Conservation (phyloP, 2,329 filamentous ascomycete species). For the Fusarium mangiferae region DNA sequence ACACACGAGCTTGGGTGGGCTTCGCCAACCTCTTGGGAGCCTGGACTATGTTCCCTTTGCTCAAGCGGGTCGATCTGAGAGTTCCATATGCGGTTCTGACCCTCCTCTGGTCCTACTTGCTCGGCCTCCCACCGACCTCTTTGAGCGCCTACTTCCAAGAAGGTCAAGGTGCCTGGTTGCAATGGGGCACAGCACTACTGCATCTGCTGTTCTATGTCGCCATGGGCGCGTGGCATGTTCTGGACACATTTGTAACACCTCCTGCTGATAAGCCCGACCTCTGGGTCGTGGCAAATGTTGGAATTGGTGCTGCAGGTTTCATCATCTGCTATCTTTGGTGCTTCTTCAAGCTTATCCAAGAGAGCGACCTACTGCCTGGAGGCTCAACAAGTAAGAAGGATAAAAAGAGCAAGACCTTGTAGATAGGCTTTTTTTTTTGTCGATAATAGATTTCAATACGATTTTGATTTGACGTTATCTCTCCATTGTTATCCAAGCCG, state of each 20-base stretch:
- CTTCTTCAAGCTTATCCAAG: constrained; percentile 71
- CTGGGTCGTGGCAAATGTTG: constrained; percentile 92
- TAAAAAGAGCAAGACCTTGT: constrained; percentile 48
- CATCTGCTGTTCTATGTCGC: constrained; percentile 80
- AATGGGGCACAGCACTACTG: constrained; percentile 71
- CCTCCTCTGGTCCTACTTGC: constrained; percentile 88
- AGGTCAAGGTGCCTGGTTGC: constrained; percentile 46
- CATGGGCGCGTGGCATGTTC: constrained; percentile 85
- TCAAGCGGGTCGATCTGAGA: constrained; percentile 83
- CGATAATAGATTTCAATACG: neutral
- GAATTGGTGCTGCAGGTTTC: constrained; percentile 87
- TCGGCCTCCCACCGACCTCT: constrained; percentile 85
- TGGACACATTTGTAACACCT: constrained; percentile 74
- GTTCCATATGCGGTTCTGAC: constrained; percentile 88
- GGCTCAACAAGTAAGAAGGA: constrained; percentile 42
- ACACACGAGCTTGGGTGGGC: constrained; percentile 89
- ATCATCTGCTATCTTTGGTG: constrained; percentile 93
- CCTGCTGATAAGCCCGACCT: constrained; percentile 86
- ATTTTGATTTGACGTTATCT: neutral
- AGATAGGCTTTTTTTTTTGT: constrained; percentile 1
- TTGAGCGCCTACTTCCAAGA: constrained; percentile 73
- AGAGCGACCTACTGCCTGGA: constrained; percentile 64
- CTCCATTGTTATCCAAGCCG: neutral
- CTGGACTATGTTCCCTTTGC: constrained; percentile 94
- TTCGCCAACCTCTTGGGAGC: constrained; percentile 90